phyloP scores from a whole-genome alignment of 169 alveolate species.

The Plasmodium relictum region DNA sequence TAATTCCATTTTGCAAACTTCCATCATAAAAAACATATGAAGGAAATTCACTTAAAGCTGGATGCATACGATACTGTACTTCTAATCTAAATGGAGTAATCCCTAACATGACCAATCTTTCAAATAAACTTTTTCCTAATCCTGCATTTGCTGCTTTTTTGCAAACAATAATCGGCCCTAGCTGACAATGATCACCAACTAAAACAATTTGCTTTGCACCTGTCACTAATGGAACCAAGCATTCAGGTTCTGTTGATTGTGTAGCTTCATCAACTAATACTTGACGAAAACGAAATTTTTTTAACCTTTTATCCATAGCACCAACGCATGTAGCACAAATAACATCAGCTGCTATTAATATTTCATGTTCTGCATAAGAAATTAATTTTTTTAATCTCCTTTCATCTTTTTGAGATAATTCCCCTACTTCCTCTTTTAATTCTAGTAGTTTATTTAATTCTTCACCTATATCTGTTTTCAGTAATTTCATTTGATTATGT shows the following conservation, averaged over 20 bases:
- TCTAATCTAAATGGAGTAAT: slow-evolving; percentile 89
- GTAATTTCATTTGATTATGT: slow-evolving; percentile 90
- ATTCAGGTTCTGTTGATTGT: slow-evolving; percentile 95
- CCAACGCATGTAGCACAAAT: slow-evolving; percentile 92
- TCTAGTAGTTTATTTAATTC: slow-evolving; percentile 81
- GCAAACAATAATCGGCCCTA: slow-evolving; percentile 97
- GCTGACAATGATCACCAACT: slow-evolving; percentile 97
- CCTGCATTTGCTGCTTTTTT: slow-evolving; percentile 91
- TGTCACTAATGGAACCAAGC: slow-evolving; percentile 92
- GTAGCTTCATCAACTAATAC: slow-evolving; percentile 97
- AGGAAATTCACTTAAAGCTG: slow-evolving; percentile 95
- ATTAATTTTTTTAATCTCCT: slow-evolving; percentile 87
- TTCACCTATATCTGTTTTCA: slow-evolving; percentile 80
- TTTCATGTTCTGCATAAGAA: slow-evolving; percentile 90
- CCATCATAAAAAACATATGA: slow-evolving; percentile 96
- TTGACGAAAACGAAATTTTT: slow-evolving; percentile 89
- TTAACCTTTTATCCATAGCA: slow-evolving; percentile 94
- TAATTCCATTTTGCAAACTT: slow-evolving; percentile 93
- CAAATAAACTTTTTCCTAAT: slow-evolving; percentile 93
- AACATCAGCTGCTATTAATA: slow-evolving; percentile 85
- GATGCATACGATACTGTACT: slow-evolving; percentile 98
- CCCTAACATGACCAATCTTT: slow-evolving; percentile 84
- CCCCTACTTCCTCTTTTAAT: slow-evolving; percentile 89
- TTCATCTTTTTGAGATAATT: slow-evolving; percentile 90
- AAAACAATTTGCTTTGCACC: slow-evolving; percentile 94